These are phyloP conservation scores for Phytophthora podocarpi DNA, from an alignment of 352 stramenopile species.

Conservation along the genomic window DNA sequence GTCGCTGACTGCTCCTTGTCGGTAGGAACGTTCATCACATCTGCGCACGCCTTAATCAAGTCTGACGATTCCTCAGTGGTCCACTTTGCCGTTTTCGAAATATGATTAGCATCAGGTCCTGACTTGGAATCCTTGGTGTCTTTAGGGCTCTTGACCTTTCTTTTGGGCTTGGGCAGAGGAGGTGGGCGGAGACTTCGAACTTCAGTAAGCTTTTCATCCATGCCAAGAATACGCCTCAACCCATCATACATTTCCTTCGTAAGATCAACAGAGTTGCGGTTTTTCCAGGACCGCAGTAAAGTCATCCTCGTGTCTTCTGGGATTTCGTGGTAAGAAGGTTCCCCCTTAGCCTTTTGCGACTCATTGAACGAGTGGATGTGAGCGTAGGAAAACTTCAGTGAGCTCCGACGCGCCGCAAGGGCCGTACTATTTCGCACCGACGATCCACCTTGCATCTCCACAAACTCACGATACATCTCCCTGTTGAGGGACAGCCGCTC, in stretches of 20 bases:
- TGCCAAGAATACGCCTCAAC: conserved; percentile 36
- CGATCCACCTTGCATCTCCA: conserved; percentile 37
- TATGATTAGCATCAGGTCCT: conserved; percentile 12
- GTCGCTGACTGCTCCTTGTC: conserved; percentile 27
- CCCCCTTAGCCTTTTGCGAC: conserved; percentile 33
- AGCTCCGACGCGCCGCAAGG: conserved; percentile 40
- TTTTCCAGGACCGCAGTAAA: conserved; percentile 46
- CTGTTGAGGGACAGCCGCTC: conserved; percentile 37
- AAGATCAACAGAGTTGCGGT: conserved; percentile 46
- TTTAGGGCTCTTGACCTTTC: conserved; percentile 7
- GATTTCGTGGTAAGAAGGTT: conserved; percentile 34
- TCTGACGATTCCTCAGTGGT: conserved; percentile 37
- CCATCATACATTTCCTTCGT: conserved; percentile 41
- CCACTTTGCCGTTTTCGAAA: conserved; percentile 38
- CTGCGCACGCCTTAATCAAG: conserved; percentile 45
- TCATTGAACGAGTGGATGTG: conserved; percentile 44
- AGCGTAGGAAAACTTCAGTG: conserved; percentile 43
- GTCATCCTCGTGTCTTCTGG: conserved; percentile 27
- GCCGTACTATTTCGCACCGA: conserved; percentile 39
- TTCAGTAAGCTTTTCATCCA: conserved; percentile 33
- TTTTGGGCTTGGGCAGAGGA: conserved; percentile 14
- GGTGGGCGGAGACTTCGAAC: conserved; percentile 29
- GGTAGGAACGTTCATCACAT: conserved; percentile 38
- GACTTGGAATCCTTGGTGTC: conserved; percentile 9
- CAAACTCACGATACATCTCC: conserved; percentile 45